A percentile compares a stretch with the other conserved stretches of the same genome.
Conservation (phyloP, 768 basidiomycete species). For the Termitomyces sp. region DNA sequence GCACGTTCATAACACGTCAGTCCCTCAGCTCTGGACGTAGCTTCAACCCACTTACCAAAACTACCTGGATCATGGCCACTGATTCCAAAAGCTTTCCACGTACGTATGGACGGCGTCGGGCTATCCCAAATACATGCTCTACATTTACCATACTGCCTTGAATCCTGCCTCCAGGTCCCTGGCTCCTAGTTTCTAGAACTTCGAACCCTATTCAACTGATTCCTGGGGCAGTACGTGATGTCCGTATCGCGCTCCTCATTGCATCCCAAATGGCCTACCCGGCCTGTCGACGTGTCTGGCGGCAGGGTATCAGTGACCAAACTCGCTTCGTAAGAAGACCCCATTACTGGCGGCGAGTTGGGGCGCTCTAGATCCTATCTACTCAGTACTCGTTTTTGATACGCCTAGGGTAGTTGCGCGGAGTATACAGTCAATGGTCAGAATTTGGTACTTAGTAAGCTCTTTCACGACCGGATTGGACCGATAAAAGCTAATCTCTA, state of each 20-base stretch:
- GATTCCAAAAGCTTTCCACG: not conserved
- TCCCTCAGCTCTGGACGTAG: not conserved
- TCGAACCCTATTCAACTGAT: not conserved
- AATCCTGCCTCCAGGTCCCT: not conserved
- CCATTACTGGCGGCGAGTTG: not conserved
- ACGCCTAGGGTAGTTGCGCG: not conserved
- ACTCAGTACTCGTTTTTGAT: not conserved
- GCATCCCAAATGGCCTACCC: not conserved
- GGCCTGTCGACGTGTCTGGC: not conserved
- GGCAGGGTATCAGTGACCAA: not conserved
- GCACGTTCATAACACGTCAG: not conserved
- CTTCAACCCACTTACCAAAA: conserved; percentile 1
- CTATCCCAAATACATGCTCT: not conserved
- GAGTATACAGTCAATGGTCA: not conserved
- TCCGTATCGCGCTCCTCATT: not conserved
- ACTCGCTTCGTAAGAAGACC: not conserved
- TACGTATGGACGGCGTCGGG: not conserved
- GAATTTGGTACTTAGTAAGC: not conserved
- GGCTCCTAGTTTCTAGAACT: not conserved
- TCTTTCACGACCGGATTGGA: not conserved
- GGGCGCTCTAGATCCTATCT: not conserved
- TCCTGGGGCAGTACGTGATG: not conserved
- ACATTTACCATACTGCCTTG: not conserved
- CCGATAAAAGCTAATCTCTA: not conserved
- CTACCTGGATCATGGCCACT: not conserved